phyloP scores from a whole-genome alignment of 441 rosid genomes.

The Omphalea diandra region DNA sequence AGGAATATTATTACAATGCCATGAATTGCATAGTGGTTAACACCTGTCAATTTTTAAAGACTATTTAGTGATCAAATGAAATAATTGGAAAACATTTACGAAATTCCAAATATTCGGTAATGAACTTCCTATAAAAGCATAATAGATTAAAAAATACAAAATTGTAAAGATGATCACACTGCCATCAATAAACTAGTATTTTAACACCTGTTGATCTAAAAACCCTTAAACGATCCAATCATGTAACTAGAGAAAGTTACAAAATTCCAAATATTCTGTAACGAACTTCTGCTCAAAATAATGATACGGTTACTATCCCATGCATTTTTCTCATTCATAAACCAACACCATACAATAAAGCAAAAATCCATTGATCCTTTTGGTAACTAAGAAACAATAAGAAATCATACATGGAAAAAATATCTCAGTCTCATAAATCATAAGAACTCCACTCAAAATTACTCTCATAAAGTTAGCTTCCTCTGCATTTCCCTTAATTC shows the following conservation, averaged over 20 bases:
- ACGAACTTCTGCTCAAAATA: neutral
- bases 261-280: conserved; percentile 8
- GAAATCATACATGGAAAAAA: neutral
- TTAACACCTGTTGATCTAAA: neutral
- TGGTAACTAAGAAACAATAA: neutral
- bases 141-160: neutral
- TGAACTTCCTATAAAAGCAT: conserved; percentile 23
- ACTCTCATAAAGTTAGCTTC: conserved; percentile 2
- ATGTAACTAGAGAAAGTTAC: conserved; percentile 1
- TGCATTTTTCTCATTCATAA: conserved; percentile 18
- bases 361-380: neutral
- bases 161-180: neutral
- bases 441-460: neutral
- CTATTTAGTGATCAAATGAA: conserved; percentile 7
- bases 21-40: conserved; percentile 12
- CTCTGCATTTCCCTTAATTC: conserved; percentile 7
- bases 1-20: neutral
- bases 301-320: conserved; percentile 1
- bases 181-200: conserved; percentile 7
- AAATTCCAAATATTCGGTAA: conserved; percentile 15
- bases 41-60: neutral
- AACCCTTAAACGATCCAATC: neutral
- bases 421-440: neutral
- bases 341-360: neutral
- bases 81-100: neutral